phyloP scores from a whole-genome alignment of 2,329 filamentous ascomycete species.

The Phialophora expanda region DNA sequence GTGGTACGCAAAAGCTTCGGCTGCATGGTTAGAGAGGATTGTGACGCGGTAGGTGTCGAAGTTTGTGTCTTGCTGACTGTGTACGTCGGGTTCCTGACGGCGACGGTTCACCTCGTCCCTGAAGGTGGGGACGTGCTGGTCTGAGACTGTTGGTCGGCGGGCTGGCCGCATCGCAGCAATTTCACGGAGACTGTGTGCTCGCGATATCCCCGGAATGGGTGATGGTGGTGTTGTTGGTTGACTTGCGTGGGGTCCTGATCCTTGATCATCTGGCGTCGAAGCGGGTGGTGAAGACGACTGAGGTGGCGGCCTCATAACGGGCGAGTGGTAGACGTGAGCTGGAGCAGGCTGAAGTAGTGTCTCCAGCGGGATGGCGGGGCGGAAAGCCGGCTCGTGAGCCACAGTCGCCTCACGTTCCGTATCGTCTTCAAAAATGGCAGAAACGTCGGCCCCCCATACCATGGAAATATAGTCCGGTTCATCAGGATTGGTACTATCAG shows the following conservation, averaged over 20 bases:
- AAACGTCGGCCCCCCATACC: not conserved
- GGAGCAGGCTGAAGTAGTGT: constrained; percentile 19
- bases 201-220: constrained; percentile 28
- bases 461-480: not conserved
- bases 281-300: not conserved
- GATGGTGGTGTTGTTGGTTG: constrained; percentile 15
- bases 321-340: not conserved
- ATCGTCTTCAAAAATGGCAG: not conserved
- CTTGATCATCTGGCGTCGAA: not conserved
- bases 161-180: constrained; percentile 28
- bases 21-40: constrained; percentile 28
- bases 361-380: constrained; percentile 23
- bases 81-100: not conserved
- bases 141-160: constrained; percentile 36
- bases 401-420: not conserved
- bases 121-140: constrained; percentile 25
- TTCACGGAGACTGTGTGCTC: constrained; percentile 29
- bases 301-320: not conserved
- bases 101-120: constrained; percentile 20
- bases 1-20: constrained; percentile 26
- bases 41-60: constrained; percentile 29
- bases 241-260: not conserved
- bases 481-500: not conserved
- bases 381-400: constrained; percentile 1
- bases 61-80: constrained; percentile 7